These are phyloP conservation scores for Chalciporus sp. DNA, from an alignment of 1,284 basidiomycete genomes.

Conservation along the genomic window DNA sequence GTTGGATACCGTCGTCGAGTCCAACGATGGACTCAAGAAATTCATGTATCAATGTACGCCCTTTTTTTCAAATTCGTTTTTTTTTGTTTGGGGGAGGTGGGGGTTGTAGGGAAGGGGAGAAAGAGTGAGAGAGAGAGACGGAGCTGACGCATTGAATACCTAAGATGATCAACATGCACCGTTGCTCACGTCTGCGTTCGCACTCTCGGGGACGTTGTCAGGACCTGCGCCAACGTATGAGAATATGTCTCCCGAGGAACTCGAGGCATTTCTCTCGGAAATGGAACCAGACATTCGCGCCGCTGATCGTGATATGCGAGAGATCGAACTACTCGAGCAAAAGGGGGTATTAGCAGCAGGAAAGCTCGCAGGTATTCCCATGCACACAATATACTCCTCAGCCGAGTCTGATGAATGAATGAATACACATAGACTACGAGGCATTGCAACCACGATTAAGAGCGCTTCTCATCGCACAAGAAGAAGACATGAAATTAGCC, in stretches of 20 bases:
- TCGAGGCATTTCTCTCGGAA: constrained; percentile 70
- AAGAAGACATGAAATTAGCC: constrained; percentile 57
- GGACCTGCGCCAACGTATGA: constrained; percentile 55
- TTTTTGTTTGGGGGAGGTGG: background rate
- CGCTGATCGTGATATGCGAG: constrained; percentile 76
- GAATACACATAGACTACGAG: constrained; percentile 53
- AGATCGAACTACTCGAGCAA: constrained; percentile 68
- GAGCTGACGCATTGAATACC: background rate
- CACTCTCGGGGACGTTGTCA: constrained; percentile 58
- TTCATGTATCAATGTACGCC: constrained; percentile 75
- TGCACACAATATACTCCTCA: background rate
- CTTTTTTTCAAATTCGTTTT: too few species aligned
- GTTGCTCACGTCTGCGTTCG: constrained; percentile 71
- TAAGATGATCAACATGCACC: constrained; percentile 75
- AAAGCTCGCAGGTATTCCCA: constrained; percentile 57
- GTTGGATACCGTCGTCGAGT: constrained; percentile 57
- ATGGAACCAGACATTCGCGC: constrained; percentile 80
- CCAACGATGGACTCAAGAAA: constrained; percentile 67
- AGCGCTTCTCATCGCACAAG: constrained; percentile 56
- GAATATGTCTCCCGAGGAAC: constrained; percentile 63
- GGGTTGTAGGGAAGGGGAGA: background rate
- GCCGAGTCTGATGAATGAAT: background rate
- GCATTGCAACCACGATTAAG: constrained; percentile 61
- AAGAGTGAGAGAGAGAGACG: too few species aligned
- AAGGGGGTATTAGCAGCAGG: constrained; percentile 73